Evolutionary conservation across 805 yeast genomes (phyloP).

Genomic region (Hanseniaspora mollemarum): DNA sequence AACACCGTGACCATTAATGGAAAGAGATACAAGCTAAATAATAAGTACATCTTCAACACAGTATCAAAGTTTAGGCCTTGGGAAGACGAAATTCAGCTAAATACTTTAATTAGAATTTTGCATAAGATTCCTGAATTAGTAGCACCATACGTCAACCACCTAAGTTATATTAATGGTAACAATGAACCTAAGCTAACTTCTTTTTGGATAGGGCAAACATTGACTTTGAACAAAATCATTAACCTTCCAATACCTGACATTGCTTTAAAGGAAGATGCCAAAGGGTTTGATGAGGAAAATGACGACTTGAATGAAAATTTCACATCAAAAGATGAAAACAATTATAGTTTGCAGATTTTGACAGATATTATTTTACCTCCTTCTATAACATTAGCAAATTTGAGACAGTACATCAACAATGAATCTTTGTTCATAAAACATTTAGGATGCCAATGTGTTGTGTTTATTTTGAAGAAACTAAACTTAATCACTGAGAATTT

Average conservation of each 20-base stretch:
- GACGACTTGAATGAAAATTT: not conserved
- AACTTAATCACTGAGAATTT: constrained; percentile 17
- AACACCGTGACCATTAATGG: constrained; percentile 36
- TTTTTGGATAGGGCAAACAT: constrained; percentile 70
- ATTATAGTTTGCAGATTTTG: constrained; percentile 25
- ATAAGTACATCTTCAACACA: constrained; percentile 53
- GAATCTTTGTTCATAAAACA: constrained; percentile 47
- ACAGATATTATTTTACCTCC: constrained; percentile 54
- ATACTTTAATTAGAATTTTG: constrained; percentile 42
- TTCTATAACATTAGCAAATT: constrained; percentile 45
- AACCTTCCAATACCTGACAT: constrained; percentile 42
- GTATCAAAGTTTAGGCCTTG: constrained; percentile 65
- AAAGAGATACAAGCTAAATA: constrained; percentile 47
- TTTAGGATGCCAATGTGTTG: constrained; percentile 49
- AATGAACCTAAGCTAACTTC: constrained; percentile 72
- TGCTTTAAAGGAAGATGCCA: constrained; percentile 24
- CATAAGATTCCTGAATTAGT: constrained; percentile 53
- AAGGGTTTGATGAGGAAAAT: constrained; percentile 29
- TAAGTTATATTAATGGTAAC: constrained; percentile 47
- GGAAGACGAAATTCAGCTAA: constrained; percentile 57
- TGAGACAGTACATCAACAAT: constrained; percentile 48
- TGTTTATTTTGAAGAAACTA: constrained; percentile 46
- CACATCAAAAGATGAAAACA: not conserved
- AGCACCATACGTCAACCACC: constrained; percentile 53
- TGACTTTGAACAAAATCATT: constrained; percentile 50